Conservation (phyloP, 2,329 filamentous ascomycete genomes). For the Colletotrichum sp. region DNA sequence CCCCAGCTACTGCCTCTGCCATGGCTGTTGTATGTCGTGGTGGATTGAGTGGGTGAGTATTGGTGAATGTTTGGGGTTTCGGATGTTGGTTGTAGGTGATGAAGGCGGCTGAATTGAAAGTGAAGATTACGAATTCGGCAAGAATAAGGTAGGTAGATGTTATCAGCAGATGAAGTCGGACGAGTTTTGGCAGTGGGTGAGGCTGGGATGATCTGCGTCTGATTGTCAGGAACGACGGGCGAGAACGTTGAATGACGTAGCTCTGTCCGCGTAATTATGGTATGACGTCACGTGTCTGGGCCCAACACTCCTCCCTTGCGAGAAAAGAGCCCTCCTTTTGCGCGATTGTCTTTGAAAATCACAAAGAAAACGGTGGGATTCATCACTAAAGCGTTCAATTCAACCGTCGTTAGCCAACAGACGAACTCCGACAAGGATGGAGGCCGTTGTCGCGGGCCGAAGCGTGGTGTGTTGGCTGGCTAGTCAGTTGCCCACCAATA, state of each 20-base stretch:
- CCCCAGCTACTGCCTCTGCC: constrained; percentile 43
- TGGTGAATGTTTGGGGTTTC: neutral
- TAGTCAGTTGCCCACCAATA: neutral
- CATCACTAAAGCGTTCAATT: neutral
- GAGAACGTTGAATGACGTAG: constrained; percentile 19
- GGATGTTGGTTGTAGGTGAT: neutral
- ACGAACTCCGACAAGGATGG: neutral
- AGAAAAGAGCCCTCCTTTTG: neutral
- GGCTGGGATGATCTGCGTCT: neutral
- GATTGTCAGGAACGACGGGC: neutral
- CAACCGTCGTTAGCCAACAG: neutral
- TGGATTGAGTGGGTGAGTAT: neutral
- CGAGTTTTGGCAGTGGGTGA: neutral
- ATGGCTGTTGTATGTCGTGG: constrained; percentile 25
- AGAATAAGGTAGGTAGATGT: neutral
- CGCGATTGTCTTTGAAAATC: neutral
- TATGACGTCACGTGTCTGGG: constrained; percentile 16
- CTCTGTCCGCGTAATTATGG: neutral
- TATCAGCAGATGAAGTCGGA: neutral
- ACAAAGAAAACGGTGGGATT: too few species aligned
- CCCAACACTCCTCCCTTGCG: neutral
- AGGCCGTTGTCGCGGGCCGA: neutral
- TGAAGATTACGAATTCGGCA: neutral
- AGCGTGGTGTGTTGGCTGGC: neutral
- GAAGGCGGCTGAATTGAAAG: neutral